phyloP scores from a whole-genome alignment of 2,329 filamentous ascomycete genomes.

The Alternaria sp. region DNA sequence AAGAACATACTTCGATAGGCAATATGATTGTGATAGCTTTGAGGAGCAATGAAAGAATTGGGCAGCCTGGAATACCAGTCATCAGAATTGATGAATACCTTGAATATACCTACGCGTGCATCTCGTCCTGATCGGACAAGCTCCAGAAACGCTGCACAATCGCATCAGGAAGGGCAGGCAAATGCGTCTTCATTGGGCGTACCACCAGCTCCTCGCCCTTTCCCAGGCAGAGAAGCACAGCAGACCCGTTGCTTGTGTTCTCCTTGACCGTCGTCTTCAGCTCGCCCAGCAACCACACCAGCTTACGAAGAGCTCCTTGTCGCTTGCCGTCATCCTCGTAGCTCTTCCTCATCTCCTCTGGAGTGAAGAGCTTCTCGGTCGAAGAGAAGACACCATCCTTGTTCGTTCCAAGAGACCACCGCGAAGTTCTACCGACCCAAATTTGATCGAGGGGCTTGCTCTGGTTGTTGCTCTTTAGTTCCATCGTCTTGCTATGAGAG shows the following conservation, averaged over 20 bases:
- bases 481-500: background rate
- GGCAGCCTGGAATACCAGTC: too few relatives aligned
- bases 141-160: background rate
- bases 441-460: background rate
- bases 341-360: background rate
- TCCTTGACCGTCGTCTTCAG: background rate
- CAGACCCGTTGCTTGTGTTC: background rate
- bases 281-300: background rate
- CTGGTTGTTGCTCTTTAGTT: background rate
- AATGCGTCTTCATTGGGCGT: background rate
- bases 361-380: background rate
- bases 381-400: background rate
- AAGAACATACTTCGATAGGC: background rate
- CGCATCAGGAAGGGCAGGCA: background rate
- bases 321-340: background rate
- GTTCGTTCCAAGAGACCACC: background rate
- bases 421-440: background rate
- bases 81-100: too few relatives aligned
- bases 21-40: background rate
- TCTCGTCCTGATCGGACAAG: background rate
- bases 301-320: background rate
- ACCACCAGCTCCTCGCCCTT: background rate
- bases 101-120: too few relatives aligned
- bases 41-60: background rate
- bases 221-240: background rate